Conservation (phyloP, 345 rosid species). For the Populus alba region DNA sequence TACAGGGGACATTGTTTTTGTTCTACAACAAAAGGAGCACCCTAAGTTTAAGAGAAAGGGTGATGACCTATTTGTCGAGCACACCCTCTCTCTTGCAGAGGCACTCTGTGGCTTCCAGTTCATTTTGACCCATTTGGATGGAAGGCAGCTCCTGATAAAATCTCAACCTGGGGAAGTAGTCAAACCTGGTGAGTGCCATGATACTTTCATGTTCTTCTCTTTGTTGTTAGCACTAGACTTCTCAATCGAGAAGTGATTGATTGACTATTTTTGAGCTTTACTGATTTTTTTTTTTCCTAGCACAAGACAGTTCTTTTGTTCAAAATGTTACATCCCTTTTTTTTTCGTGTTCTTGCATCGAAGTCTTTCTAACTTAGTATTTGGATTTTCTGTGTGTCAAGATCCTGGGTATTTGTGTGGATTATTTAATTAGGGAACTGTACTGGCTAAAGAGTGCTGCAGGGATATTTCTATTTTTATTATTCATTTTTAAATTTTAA, state of each 20-base stretch:
- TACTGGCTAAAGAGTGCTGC: not conserved
- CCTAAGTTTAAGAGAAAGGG: conserved; percentile 71
- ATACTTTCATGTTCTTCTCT: not conserved
- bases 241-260: not conserved
- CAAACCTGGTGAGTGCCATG: conserved; percentile 49
- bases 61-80: conserved; percentile 74
- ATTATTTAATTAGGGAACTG: not conserved
- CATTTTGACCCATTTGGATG: conserved; percentile 63
- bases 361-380: not conserved
- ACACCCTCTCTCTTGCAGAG: conserved; percentile 63
- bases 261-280: not conserved
- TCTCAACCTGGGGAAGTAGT: conserved; percentile 71
- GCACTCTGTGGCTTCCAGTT: conserved; percentile 77
- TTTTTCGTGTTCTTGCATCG: not conserved
- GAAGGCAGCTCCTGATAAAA: conserved; percentile 72
- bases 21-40: conserved; percentile 64
- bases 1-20: conserved; percentile 50
- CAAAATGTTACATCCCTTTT: not conserved
- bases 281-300: not conserved
- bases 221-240: not conserved
- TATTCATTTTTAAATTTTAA: not conserved
- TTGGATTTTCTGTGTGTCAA: not conserved
- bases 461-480: not conserved
- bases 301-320: not conserved
- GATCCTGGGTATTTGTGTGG: not conserved